A percentile compares a stretch with the other conserved stretches of the same genome.
These are phyloP conservation scores for Ganoderma meredithae DNA, from an alignment of 1,284 basidiomycete species.

Conservation along the genomic window DNA sequence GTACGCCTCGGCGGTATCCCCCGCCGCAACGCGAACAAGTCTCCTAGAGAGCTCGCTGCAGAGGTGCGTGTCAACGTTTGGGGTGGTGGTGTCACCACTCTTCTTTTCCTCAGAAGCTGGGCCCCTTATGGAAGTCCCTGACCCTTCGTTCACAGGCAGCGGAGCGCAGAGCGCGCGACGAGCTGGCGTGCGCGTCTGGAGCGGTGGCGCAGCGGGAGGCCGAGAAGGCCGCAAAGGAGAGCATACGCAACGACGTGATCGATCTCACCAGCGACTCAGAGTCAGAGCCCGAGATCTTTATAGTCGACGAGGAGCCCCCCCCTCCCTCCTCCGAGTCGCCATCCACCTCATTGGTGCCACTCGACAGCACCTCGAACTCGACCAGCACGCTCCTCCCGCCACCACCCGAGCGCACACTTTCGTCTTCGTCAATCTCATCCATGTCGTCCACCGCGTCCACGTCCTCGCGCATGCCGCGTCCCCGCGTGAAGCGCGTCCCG, in stretches of 20 bases:
- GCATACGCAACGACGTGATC: slow-evolving; percentile 65
- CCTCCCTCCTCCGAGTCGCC: not conserved
- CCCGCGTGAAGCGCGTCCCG: slow-evolving; percentile 24
- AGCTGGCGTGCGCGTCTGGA: slow-evolving; percentile 75
- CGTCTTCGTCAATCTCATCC: slow-evolving; percentile 20
- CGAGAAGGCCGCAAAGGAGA: slow-evolving; percentile 71
- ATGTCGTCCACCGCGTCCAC: slow-evolving; percentile 16
- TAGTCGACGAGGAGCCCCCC: slow-evolving; percentile 21
- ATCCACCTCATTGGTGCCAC: not conserved
- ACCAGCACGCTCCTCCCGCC: not conserved
- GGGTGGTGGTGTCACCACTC: not conserved
- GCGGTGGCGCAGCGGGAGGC: slow-evolving; percentile 67
- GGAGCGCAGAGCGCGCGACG: slow-evolving; percentile 75
- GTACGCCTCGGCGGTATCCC: slow-evolving; percentile 60
- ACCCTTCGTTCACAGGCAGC: slow-evolving; percentile 68
- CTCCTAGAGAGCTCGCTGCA: slow-evolving; percentile 76
- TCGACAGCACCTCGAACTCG: slow-evolving; percentile 18
- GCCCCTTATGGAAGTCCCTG: not conserved
- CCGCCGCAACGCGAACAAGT: slow-evolving; percentile 48
- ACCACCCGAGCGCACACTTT: slow-evolving; percentile 10
- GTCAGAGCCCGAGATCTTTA: slow-evolving; percentile 40
- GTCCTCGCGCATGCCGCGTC: slow-evolving; percentile 14
- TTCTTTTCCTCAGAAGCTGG: not conserved
- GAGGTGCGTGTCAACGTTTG: slow-evolving; percentile 57
- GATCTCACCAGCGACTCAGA: slow-evolving; percentile 62